Base-by-base conservation (phyloP, 441 rosid species). In the Gossypium davidsonii region DNA sequence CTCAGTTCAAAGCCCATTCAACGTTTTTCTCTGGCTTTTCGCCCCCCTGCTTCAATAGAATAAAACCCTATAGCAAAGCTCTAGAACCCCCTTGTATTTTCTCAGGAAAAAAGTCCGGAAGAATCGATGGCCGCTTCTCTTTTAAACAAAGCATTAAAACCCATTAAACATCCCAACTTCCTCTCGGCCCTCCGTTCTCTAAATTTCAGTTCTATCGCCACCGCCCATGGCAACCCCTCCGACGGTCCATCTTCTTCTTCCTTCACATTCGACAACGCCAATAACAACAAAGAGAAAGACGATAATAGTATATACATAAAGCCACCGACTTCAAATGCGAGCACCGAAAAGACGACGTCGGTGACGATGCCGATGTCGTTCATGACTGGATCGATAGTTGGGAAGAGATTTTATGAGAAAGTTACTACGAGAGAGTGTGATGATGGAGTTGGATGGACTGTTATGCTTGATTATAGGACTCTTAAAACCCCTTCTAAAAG, bases 381-480 rank as follows among this genome's bases (percentile, higher is more conserved):
- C 61, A 89, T 93, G 97, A 89, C 98, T 20, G 97, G 98, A 26
- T 91, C 99, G 73, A 84, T 89, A 7, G 94, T 90, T 11, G 99
- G 97, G 44, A 93, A 83, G 88, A 81, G 93, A 51, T 93, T 96
- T 66, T 96, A 91, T 78, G 60, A 88, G 67, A 78, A 88, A 79
- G 99, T 90, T 85, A 87, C 87, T 3, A 88, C 94, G 34, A 89
- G 97, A 79, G 89, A 83, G 77, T 90, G 97, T 6, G 97, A 93
- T 53, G 97, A 96, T 79, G 98, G 97, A 39, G 85, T 82, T 83
- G 97, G 99, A 20, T 96, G 94, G 93, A 82, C 88, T 7, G 97
- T 96, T 77, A 96, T 96, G 92, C 98, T 96, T 31, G 99, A 96
- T 85, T 96, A 91, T 73, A 79, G 97, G 57, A 96, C 98, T n/a